Conservation (phyloP, 345 rosid genomes). For the Garcia nutans region DNA sequence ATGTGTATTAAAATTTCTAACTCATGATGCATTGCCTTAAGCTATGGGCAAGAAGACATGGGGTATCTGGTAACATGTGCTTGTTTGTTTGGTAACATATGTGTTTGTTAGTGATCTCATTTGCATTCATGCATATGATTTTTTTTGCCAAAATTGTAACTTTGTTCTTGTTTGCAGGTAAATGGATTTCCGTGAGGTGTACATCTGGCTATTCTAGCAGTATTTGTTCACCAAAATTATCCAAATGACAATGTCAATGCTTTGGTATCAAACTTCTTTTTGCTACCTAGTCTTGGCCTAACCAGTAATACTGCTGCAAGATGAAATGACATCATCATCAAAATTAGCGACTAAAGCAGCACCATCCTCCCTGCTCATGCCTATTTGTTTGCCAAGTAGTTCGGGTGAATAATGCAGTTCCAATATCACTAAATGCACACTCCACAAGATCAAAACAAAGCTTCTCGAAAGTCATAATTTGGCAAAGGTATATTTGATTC, state of each 20-base stretch:
- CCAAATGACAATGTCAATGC: conserved; percentile 42
- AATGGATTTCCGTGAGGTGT: conserved; percentile 63
- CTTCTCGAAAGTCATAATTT: conserved; percentile 49
- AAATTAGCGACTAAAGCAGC: conserved; percentile 28
- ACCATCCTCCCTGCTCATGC: conserved; percentile 48
- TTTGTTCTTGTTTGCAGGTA: conserved; percentile 34
- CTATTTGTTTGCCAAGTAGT: conserved; percentile 38
- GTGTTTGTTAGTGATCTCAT: conserved; percentile 14
- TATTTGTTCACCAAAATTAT: conserved; percentile 45
- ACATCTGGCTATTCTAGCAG: conserved; percentile 55
- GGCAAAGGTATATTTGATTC: conserved; percentile 34
- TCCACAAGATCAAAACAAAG: conserved; percentile 50
- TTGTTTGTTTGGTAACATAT: too few species aligned
- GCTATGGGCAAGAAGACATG: conserved; percentile 58
- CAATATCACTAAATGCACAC: conserved; percentile 54
- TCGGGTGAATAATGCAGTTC: conserved; percentile 50
- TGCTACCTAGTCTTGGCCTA: conserved; percentile 61
- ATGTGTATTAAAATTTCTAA: conserved; percentile 44
- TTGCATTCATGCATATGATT: not conserved
- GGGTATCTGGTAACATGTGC: conserved; percentile 57
- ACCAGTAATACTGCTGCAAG: conserved; percentile 42
- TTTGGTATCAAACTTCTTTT: conserved; percentile 46
- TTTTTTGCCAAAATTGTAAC: not conserved
- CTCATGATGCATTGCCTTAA: conserved; percentile 49
- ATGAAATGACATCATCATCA: conserved; percentile 25